Conservation (phyloP, 2,329 filamentous ascomycete species). For the Bipolaris cookei region DNA sequence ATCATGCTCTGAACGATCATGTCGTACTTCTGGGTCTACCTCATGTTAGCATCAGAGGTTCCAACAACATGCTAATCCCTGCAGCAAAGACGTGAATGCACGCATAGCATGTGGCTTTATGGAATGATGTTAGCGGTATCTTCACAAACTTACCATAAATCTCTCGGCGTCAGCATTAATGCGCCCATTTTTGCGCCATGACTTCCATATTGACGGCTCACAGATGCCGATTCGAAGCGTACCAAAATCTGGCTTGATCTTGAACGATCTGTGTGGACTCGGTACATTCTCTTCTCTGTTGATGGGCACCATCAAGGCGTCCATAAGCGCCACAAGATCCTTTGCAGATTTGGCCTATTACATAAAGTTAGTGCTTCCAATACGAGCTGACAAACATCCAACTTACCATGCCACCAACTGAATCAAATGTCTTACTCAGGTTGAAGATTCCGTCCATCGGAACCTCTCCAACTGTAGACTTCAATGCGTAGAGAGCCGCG, state of each 20-base stretch:
- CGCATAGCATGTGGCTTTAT: neutral
- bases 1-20: conserved; percentile 45
- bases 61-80: conserved; percentile 7
- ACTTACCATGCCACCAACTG: conserved; percentile 43
- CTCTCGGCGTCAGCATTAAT: conserved; percentile 47
- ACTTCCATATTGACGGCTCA: conserved; percentile 46
- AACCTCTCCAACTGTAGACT: conserved; percentile 45
- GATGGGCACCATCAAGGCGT: conserved; percentile 43
- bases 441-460: conserved; percentile 48
- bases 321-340: conserved; percentile 42
- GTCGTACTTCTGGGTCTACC: conserved; percentile 46
- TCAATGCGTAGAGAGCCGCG: conserved; percentile 50
- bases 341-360: conserved; percentile 44
- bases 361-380: conserved; percentile 5
- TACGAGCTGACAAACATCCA: neutral
- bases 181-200: conserved; percentile 43
- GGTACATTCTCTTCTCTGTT: conserved; percentile 34
- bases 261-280: conserved; percentile 34
- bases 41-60: conserved; percentile 18
- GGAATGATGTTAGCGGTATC: conserved; percentile 3
- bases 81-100: conserved; percentile 1
- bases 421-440: conserved; percentile 45
- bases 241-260: conserved; percentile 43
- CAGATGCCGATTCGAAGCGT: conserved; percentile 45
- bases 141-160: conserved; percentile 42